Evolutionary conservation across 2,329 filamentous ascomycete species (phyloP), one percentile per base, ranked within the genome.

Genomic region (Ophiocordyceps camponoti-floridani): DNA sequence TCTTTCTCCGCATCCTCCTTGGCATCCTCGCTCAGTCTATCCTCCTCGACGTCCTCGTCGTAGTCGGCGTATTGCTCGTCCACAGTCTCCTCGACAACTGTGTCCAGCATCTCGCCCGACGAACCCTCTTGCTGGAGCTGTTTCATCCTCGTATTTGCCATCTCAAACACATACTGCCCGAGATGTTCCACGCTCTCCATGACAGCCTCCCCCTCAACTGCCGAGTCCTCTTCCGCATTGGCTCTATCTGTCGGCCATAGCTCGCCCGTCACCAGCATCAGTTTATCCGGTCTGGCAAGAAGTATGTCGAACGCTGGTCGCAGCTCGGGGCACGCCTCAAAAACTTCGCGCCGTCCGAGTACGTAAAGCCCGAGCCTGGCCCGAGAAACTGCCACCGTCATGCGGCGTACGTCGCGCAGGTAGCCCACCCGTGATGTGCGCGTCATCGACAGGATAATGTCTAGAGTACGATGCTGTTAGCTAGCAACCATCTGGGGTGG

Each of bases 181-280:
- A 98, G 62, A 65, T 98, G 91, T 66, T 98, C 89, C 1, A 96
- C 80, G 31, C 83, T 77, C 54, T 89, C 84, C 84, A 98, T 96
- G 18, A 77, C 69, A 1, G 78, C 80, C 53, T 75, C 72, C 12
- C 72, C 72, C 2, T 69, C 63, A 7, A 75, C 65, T 7, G 66
- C 57, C 7, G 50, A 50, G 4, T 54, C 54, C 42, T 69, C 68
- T 5, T 65, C 65, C 2, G 60, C 55, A 11, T 66, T 58, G 4
- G 64, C 55, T 41, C 84, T 69, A 45, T 71, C 61, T 0, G 83
- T 75, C 1, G 84, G 84, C 70, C 78, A 94, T 66, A 96, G 75
- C 65, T 98, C 91, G 16, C 84, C 84, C 0, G 84, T 86, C 2
- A 85, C 79, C 8, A 96, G 72, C 54, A 75, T 70, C 46, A 98